Evolutionary conservation across 2,329 filamentous ascomycete genomes (phyloP).

Genomic region (Cladosporium sp.): DNA sequence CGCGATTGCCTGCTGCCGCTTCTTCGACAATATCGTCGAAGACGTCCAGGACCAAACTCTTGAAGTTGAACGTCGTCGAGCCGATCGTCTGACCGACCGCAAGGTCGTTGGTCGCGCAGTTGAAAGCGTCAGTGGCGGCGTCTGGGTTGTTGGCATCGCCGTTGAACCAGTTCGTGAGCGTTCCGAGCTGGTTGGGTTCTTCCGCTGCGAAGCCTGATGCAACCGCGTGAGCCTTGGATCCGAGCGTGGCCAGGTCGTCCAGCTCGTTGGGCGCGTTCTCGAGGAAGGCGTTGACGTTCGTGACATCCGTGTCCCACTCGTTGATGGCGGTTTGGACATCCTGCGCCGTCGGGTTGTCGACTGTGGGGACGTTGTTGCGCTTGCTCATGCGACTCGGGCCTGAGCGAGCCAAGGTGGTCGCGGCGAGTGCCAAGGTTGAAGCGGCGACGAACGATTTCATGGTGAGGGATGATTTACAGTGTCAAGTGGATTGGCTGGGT

Average conservation of each 20-base stretch:
- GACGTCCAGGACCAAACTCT: constrained; percentile 18
- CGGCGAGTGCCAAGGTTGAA: no score
- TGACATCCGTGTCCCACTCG: constrained; percentile 39
- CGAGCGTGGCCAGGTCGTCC: constrained; percentile 6
- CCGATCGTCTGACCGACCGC: constrained; percentile 1
- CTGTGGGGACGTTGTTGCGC: neutral
- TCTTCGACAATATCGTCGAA: constrained; percentile 14
- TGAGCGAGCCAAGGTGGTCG: neutral
- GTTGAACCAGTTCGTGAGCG: constrained; percentile 12
- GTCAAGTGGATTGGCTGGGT: no score
- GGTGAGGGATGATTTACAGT: no score
- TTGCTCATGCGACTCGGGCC: neutral
- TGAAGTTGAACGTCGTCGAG: constrained; percentile 14
- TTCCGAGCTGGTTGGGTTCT: constrained; percentile 21
- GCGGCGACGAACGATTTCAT: no score
- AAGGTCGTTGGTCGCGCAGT: constrained; percentile 14
- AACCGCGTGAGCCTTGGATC: constrained; percentile 10
- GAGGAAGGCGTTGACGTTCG: constrained; percentile 53
- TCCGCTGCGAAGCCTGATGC: constrained; percentile 7
- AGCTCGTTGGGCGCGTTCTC: constrained; percentile 37
- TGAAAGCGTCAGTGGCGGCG: constrained; percentile 13
- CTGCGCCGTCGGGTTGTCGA: neutral
- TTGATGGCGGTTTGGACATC: constrained; percentile 17
- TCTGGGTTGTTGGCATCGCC: neutral
- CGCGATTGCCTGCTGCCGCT: constrained; percentile 5